Evolutionary conservation across 1,284 basidiomycete genomes (phyloP).

Genomic region (Sporisorium scitamineum): DNA sequence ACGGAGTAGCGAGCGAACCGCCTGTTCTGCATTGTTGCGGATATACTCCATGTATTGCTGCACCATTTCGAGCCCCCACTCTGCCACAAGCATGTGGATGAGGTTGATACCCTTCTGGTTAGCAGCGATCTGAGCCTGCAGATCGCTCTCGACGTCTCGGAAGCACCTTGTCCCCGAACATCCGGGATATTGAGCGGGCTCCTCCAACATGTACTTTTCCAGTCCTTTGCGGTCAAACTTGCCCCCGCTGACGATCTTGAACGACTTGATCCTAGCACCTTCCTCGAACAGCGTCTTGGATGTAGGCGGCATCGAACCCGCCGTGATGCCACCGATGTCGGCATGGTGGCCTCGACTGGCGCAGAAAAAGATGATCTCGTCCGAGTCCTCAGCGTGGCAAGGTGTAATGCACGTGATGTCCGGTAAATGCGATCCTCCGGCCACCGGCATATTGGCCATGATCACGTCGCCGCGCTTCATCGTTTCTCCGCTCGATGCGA

Average conservation of each 20-base stretch:
- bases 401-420: slow-evolving; percentile 92
- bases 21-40: slow-evolving; percentile 87
- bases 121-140: slow-evolving; percentile 95
- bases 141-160: slow-evolving; percentile 87
- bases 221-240: slow-evolving; percentile 83
- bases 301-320: slow-evolving; percentile 92
- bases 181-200: slow-evolving; percentile 79
- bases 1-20: slow-evolving; percentile 84
- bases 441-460: slow-evolving; percentile 88
- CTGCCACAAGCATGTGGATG: slow-evolving; percentile 77
- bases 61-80: slow-evolving; percentile 87
- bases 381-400: slow-evolving; percentile 77
- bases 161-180: slow-evolving; percentile 72
- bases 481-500: slow-evolving; percentile 70
- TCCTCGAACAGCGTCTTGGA: slow-evolving; percentile 91
- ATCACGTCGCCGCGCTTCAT: slow-evolving; percentile 85
- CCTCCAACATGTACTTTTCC: slow-evolving; percentile 83
- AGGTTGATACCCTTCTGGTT: slow-evolving; percentile 84
- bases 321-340: slow-evolving; percentile 76
- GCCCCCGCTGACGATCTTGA: slow-evolving; percentile 90
- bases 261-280: slow-evolving; percentile 89
- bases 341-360: slow-evolving; percentile 86
- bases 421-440: slow-evolving; percentile 77
- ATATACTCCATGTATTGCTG: slow-evolving; percentile 75
- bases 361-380: slow-evolving; percentile 88